Base-by-base conservation (phyloP, 1,139 yeast species). In the Geotrichum australiense region DNA sequence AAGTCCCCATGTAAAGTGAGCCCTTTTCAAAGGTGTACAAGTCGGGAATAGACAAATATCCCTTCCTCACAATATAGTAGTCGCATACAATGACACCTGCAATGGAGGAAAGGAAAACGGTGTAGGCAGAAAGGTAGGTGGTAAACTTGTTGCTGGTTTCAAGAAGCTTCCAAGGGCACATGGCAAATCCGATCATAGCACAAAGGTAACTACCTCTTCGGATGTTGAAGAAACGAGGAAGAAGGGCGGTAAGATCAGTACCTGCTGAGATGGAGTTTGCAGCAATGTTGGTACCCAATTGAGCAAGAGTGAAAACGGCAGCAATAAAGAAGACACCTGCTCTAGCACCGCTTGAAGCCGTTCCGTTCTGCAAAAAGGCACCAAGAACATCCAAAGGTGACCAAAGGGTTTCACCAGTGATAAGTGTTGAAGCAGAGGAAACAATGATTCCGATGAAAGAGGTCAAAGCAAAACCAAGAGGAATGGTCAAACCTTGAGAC, bases 191-290 rank as follows among this genome's bases (percentile, higher is more conserved):
- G 51, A 86, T 66, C 4, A 69, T 62, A 0, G 94, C 94, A 69
- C 95, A 85, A 43, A 87, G 64, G 56, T 77, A 81, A 3, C 87
- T 80, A 55, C 85, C 85, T 52, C 96, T 77, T 62, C 94, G 74
- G 54, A 87, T 86, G 64, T 80, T 85, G 57, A 87, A 68, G 62
- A 69, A 85, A 47, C 80, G 70, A 26, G 96, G 96, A 38, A 84
- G 61, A 51, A 87, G 59, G 1, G 96, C 94, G 11, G 95, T 76
- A 66, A 85, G 76, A 64, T 87, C 96, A 3, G 94, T 86, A 58
- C 96, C 96, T 41, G 93, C 91, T 3, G 94, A 79, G 42, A 87
- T 68, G 4, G 94, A 80, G 64, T 87, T 87, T 11, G 95, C 96
- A 28, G 94, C 77, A 50, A 87, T 82, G 59, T 87, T 87, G 12